Percentiles rank a stretch among this genome's conserved stretches.
phyloP scores from a whole-genome alignment of 179 eudicot species.

The Beta corolliflora region DNA sequence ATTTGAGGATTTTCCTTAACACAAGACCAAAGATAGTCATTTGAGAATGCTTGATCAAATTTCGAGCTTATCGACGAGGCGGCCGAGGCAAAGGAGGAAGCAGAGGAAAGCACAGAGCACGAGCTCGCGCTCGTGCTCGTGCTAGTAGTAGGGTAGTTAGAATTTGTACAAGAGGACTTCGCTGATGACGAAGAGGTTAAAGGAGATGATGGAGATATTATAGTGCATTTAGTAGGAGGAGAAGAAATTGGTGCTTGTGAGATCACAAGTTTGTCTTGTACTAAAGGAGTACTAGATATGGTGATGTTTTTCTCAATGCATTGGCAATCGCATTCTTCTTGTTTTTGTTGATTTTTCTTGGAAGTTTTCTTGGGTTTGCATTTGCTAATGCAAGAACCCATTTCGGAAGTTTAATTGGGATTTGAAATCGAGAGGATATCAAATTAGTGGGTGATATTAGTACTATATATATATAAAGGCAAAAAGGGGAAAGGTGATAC shows the following conservation, averaged over 20 bases:
- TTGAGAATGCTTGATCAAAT: conserved; percentile 46
- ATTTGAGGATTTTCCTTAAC: conserved; percentile 55
- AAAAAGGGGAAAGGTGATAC: conserved; percentile 28
- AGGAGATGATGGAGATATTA: conserved; percentile 34
- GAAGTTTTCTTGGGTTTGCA: conserved; percentile 55
- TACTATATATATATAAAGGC: conserved; percentile 17
- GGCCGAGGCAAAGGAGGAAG: conserved; percentile 36
- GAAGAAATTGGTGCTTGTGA: conserved; percentile 40
- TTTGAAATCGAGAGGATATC: conserved; percentile 3
- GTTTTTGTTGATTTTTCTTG: conserved; percentile 17
- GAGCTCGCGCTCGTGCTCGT: conserved; percentile 34
- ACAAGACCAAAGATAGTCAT: conserved; percentile 52
- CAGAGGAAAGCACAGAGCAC: conserved; percentile 39
- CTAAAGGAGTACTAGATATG: conserved; percentile 24
- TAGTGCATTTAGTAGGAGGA: conserved; percentile 17
- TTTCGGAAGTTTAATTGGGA: conserved; percentile 17
- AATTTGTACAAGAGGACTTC: conserved; percentile 38
- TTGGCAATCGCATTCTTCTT: conserved; percentile 20
- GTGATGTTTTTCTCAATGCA: conserved; percentile 16
- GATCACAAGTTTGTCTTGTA: conserved; percentile 65
- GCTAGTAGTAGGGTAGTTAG: conserved; percentile 33
- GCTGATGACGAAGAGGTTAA: conserved; percentile 37
- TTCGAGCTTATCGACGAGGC: conserved; percentile 34
- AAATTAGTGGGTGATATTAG: conserved; percentile 9
- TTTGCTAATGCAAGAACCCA: conserved; percentile 85